Evolutionary conservation across 306 rosid species (phyloP), one percentile per base, ranked within the genome.

Genomic region (Begonia masoniana): DNA sequence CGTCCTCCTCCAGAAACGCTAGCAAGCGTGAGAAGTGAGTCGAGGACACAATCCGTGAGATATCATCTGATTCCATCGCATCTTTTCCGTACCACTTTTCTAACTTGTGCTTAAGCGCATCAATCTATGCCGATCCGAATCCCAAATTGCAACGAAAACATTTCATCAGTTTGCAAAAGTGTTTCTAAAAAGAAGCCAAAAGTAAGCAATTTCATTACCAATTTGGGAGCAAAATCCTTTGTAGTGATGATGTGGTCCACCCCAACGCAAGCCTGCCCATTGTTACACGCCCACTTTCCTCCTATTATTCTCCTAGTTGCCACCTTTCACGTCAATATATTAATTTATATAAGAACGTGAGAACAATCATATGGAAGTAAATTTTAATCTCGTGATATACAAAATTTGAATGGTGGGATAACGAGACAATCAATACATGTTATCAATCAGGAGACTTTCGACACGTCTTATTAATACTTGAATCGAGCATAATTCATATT

Each of bases 181-280:
- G 8, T 31, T 31, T 51, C 21, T 19, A 43, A 43, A 52, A 63
- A 46, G 15, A 45, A 19, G 50, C 51, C 88, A 31, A 31, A 31
- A 31, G 39, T 31, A 31, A 7, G 39, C 8, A 31, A 31, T 31
- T 31, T 31, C 39, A 3, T 51, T 75, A 82, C 96, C 81, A 87
- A 72, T 15, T 45, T 70, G 17, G 86, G 81, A 63, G 94, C 94
- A 59, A 86, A 82, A 13, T 80, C 80, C 69, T 66, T 82, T 47
- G 74, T 80, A 19, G 94, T 87, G 63, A 87, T 83, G 59, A 87
- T 71, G 31, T 87, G 78, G 70, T 87, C 96, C 43, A 82, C 78
- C 53, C 67, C 76, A 35, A 87, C 79, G 69, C 96, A 87, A 50
- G 88, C 86, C 80, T 87, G 96, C 61, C 96, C 96, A 59, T 64